Evolutionary conservation across 2,329 filamentous ascomycete species (phyloP).

Genomic region (Phialemoniopsis sp.): DNA sequence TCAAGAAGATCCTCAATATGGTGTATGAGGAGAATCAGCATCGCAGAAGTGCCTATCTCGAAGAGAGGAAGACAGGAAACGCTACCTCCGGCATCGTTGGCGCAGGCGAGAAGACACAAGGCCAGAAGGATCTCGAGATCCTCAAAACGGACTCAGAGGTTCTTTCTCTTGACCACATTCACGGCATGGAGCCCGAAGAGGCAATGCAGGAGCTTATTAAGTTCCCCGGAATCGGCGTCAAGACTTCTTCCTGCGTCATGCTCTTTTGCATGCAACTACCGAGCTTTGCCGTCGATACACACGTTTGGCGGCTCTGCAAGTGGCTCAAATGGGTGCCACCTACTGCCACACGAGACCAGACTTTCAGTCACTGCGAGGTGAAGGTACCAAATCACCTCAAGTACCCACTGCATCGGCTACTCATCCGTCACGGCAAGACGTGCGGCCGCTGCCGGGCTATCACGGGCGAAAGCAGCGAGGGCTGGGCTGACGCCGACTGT

Average conservation of each 20-base stretch:
- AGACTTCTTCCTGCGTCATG: conserved; percentile 53
- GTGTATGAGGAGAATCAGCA: conserved; percentile 64
- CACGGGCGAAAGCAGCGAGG: conserved; percentile 55
- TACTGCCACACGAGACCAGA: conserved; percentile 37
- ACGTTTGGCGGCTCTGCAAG: conserved; percentile 46
- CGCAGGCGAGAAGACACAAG: conserved; percentile 29
- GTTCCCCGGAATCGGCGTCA: conserved; percentile 51
- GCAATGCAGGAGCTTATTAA: conserved; percentile 46
- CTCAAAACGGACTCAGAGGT: conserved; percentile 51
- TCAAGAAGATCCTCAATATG: conserved; percentile 70
- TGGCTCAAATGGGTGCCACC: conserved; percentile 54
- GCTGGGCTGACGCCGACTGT: conserved; percentile 53
- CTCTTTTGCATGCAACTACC: conserved; percentile 49
- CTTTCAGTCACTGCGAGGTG: conserved; percentile 49
- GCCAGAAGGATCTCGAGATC: conserved; percentile 54
- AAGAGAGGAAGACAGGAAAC: conserved; percentile 29
- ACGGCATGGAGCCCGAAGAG: conserved; percentile 35
- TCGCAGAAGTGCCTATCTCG: conserved; percentile 36
- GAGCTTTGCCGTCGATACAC: conserved; percentile 55
- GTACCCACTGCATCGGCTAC: conserved; percentile 50
- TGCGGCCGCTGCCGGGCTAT: conserved; percentile 39
- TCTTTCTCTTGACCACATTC: conserved; percentile 52
- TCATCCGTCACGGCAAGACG: conserved; percentile 47
- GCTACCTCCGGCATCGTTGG: conserved; percentile 38
- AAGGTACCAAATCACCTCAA: conserved; percentile 48